These are phyloP conservation scores for Suillus decipiens DNA, from an alignment of 768 basidiomycete genomes.

Conservation along the genomic window DNA sequence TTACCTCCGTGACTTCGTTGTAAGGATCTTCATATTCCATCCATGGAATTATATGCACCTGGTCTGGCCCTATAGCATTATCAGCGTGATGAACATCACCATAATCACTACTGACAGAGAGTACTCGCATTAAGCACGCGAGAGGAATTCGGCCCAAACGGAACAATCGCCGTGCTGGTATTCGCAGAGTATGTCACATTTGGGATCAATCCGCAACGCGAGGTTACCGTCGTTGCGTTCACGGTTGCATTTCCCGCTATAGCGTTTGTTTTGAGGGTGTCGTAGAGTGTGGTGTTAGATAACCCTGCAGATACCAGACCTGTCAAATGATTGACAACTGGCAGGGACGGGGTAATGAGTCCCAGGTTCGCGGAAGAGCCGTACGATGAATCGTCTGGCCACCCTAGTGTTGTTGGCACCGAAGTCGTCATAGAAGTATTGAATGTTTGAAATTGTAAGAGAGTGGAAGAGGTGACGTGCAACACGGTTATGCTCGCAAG, in stretches of 20 bases:
- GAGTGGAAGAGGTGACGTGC: slow-evolving; percentile 21
- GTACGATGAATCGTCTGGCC: background rate
- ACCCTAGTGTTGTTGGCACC: background rate
- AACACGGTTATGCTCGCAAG: slow-evolving; percentile 18
- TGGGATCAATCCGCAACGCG: slow-evolving; percentile 10
- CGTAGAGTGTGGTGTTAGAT: slow-evolving; percentile 16
- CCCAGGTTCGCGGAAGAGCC: background rate
- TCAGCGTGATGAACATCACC: background rate
- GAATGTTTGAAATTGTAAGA: slow-evolving; percentile 17
- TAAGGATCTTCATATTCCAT: background rate
- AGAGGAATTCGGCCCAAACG: background rate
- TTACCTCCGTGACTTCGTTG: background rate
- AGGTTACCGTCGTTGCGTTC: slow-evolving; percentile 15
- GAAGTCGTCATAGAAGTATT: slow-evolving; percentile 8
- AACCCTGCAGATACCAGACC: slow-evolving; percentile 7
- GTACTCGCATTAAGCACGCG: too few relatives aligned
- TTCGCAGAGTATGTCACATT: background rate
- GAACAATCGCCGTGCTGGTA: background rate
- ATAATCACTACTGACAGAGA: background rate
- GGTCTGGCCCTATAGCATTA: background rate
- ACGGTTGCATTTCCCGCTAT: slow-evolving; percentile 12
- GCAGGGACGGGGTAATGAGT: background rate
- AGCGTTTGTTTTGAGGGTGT: background rate
- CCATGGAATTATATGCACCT: background rate
- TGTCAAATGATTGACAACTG: background rate